Evolutionary conservation across 768 basidiomycete species (phyloP), one percentile per base, ranked within the genome.

Genomic region (Lactarius vividus): DNA sequence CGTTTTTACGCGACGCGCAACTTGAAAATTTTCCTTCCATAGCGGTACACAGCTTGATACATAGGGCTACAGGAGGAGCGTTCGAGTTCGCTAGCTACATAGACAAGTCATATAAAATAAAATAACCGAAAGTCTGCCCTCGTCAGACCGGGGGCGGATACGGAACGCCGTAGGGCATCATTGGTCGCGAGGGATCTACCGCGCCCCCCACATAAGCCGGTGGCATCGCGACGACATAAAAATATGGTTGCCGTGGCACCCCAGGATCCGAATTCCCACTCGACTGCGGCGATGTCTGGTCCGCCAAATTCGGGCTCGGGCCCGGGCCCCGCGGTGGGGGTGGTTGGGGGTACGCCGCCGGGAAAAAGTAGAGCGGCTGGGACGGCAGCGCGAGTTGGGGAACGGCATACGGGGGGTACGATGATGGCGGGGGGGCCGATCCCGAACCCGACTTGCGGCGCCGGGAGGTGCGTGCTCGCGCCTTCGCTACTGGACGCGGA

Each of bases 221-320:
- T 7, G 69, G 63, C 42, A 69, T 57, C 42, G 69, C 63, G 7
- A 70, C 54, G 33, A 70, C 55, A 44, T 65, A 68, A 53, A 69
- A 31, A 60, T 60, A 61, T 35, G 58, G 62, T 42, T 68, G 66
- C 37, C 60, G 40, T 18, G 39, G 57, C 2, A 40, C 28, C 10
- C 59, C 65, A n/a, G 65, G 62, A 11, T 56, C 28, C 28, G 29
- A 29, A 29, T 55, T 26, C 13, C 61, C 57, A 39, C 65, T 66
- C 28, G 57, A 54, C 46, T 62, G 67, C 15, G 35, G 67, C 4
- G 61, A 63, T 2, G 58, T 23, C 31, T 57, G 63, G 4, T 56
- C 39, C 20, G 40, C 28, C 60, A 39, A 39, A n/a, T 44, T 54
- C 13, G 49, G 52, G 44, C 44, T n/a, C 20, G 44, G 20, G 42